Conservation (phyloP, 768 basidiomycete species). For the Antrodiella citrinella region DNA sequence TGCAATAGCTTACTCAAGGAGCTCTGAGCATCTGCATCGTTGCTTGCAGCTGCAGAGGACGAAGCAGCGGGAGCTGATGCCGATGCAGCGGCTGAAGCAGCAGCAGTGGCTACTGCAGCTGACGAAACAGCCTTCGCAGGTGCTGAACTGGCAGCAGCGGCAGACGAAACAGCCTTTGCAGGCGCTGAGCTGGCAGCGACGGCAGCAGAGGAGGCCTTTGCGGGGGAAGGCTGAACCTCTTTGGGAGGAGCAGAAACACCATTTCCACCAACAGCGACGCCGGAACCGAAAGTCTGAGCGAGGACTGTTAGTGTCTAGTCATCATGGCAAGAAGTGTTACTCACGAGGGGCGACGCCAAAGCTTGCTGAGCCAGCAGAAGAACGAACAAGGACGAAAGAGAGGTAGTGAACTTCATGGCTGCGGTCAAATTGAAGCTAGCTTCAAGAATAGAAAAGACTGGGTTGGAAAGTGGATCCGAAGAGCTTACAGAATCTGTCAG, state of each 20-base stretch:
- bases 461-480: conserved; percentile 19
- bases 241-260: background rate
- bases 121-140: conserved; percentile 3
- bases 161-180: conserved; percentile 3
- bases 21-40: conserved; percentile 33
- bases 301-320: background rate
- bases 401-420: conserved; percentile 44
- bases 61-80: conserved; percentile 7
- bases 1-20: conserved; percentile 33
- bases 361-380: conserved; percentile 29
- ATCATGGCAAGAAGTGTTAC: background rate
- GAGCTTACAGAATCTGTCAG: conserved; percentile 19
- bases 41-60: conserved; percentile 13
- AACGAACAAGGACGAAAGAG: conserved; percentile 31
- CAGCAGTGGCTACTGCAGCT: conserved; percentile 13
- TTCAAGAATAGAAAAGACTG: conserved; percentile 16
- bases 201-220: background rate
- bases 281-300: background rate
- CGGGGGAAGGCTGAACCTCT: too few relatives aligned
- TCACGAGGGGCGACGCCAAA: conserved; percentile 17
- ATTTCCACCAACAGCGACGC: conserved; percentile 1
- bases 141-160: background rate
- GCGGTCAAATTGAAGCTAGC: conserved; percentile 20
- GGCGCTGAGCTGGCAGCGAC: conserved; percentile 1
- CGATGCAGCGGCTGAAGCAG: conserved; percentile 9